Evolutionary conservation across 2,329 filamentous ascomycete species (phyloP).

Genomic region (Neocucurbitaria cava): DNA sequence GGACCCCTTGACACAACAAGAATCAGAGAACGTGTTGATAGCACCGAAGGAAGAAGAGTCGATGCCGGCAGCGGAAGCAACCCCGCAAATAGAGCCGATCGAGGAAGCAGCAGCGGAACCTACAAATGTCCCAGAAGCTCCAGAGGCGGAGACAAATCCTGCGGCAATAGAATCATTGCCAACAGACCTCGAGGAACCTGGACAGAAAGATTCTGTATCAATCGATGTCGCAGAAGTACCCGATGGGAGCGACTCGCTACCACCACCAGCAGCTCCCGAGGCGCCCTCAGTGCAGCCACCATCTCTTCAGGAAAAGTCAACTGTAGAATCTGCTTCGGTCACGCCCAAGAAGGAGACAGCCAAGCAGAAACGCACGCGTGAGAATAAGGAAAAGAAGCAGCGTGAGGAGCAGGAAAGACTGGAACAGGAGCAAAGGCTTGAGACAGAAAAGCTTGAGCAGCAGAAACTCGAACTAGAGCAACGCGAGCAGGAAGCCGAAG

Average conservation of each 20-base stretch:
- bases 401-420: conserved; percentile 5
- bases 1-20: background rate
- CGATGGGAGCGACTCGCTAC: background rate
- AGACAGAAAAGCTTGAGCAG: conserved; percentile 3
- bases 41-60: background rate
- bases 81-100: background rate
- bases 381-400: conserved; percentile 5
- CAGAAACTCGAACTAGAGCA: background rate
- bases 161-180: background rate
- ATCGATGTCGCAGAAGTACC: background rate
- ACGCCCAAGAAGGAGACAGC: conserved; percentile 1
- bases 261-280: background rate
- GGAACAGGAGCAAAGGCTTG: conserved; percentile 3
- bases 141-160: background rate
- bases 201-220: background rate
- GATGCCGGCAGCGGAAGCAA: conserved; percentile 3
- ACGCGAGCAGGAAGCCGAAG: background rate
- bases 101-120: conserved; percentile 2
- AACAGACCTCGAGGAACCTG: background rate
- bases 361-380: conserved; percentile 4
- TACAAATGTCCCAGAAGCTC: background rate
- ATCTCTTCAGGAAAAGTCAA: background rate
- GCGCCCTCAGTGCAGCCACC: background rate
- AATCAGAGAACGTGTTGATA: conserved; percentile 1
- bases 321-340: background rate